Evolutionary conservation across 805 yeast genomes (phyloP).

Genomic region (Metschnikowia aberdeeniae): DNA sequence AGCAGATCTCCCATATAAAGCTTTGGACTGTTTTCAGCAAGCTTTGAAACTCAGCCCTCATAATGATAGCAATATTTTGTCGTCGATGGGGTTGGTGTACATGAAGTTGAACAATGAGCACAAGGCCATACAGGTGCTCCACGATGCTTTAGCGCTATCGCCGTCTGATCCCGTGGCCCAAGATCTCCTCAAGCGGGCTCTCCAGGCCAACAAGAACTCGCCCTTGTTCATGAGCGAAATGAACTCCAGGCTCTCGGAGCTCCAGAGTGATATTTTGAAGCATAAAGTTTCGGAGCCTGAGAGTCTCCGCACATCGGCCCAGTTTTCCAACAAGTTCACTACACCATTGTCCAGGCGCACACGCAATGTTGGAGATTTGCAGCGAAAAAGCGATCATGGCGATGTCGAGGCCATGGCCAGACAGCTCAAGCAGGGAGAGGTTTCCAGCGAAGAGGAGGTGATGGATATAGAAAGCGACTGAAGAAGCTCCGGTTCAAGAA

Average conservation of each 20-base stretch:
- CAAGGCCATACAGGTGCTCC: conserved; percentile 72
- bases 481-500: too few species aligned
- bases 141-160: conserved; percentile 71
- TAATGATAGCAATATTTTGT: conserved; percentile 65
- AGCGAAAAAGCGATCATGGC: conserved; percentile 1
- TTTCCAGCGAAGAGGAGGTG: conserved; percentile 48
- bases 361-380: conserved; percentile 5
- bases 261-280: conserved; percentile 1
- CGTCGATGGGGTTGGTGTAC: conserved; percentile 82
- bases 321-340: conserved; percentile 16
- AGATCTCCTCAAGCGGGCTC: conserved; percentile 76
- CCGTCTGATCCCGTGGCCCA: conserved; percentile 83
- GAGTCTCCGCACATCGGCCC: background rate
- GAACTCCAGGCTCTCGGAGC: conserved; percentile 12
- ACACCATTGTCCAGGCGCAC: conserved; percentile 23
- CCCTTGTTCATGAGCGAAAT: conserved; percentile 12
- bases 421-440: conserved; percentile 42
- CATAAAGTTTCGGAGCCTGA: conserved; percentile 1
- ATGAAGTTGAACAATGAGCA: conserved; percentile 60
- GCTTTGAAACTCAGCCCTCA: conserved; percentile 66
- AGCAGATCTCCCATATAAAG: conserved; percentile 55
- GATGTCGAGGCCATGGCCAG: conserved; percentile 37
- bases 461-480: conserved; percentile 62
- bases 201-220: conserved; percentile 48
- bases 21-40: conserved; percentile 70